phyloP scores from a whole-genome alignment of 2,329 filamentous ascomycete genomes.

The Scleromitrula shiraiana region DNA sequence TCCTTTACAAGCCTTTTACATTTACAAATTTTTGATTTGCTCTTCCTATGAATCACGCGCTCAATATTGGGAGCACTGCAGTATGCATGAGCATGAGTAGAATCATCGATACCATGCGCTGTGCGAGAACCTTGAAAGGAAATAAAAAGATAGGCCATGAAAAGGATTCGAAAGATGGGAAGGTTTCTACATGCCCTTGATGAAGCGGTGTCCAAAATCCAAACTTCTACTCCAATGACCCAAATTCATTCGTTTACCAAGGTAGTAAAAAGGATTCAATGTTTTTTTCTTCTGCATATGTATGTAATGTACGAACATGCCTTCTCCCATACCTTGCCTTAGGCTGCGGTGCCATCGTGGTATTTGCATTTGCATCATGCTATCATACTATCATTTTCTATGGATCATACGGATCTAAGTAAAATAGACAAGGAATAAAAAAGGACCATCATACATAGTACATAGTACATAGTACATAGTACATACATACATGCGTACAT shows the following conservation, averaged over 20 bases:
- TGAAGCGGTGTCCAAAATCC: constrained; percentile 1
- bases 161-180: too few species aligned
- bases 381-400: neutral
- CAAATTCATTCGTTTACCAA: neutral
- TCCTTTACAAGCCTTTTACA: constrained; percentile 9
- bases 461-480: too few species aligned
- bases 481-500: too few species aligned
- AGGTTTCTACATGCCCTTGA: too few species aligned
- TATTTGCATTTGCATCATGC: too few species aligned
- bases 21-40: constrained; percentile 5
- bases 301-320: neutral
- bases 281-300: neutral
- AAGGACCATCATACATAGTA: too few species aligned
- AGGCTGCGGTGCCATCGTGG: too few species aligned
- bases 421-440: neutral
- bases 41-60: constrained; percentile 8
- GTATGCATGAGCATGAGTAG: constrained; percentile 11
- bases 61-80: constrained; percentile 7
- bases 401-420: neutral
- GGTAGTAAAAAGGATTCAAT: neutral
- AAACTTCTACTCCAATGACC: neutral
- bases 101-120: too few species aligned
- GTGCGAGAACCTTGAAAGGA: neutral
- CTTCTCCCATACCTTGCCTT: too few species aligned
- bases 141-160: neutral